Conservation (phyloP, 805 yeast species). For the Saccharomyces eubayanus region DNA sequence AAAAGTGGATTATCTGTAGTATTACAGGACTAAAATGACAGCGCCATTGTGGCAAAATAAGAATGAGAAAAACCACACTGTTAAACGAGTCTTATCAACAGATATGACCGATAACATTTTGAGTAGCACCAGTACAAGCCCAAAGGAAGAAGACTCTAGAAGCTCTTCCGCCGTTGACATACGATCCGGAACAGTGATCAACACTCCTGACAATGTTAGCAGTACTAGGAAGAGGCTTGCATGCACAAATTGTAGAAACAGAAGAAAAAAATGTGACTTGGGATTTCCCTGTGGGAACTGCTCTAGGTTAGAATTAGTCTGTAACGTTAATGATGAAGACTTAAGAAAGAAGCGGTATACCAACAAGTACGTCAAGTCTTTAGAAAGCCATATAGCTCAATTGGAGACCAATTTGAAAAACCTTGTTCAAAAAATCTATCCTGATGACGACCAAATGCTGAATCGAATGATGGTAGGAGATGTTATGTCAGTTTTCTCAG, state of each 20-base stretch:
- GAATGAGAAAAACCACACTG: neutral
- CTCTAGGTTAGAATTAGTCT: constrained; percentile 35
- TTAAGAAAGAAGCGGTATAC: constrained; percentile 45
- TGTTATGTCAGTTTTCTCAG: constrained; percentile 9
- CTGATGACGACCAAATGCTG: constrained; percentile 13
- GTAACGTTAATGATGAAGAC: constrained; percentile 41
- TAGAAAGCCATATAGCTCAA: constrained; percentile 31
- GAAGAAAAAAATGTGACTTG: constrained; percentile 42
- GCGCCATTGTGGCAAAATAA: neutral
- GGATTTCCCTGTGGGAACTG: constrained; percentile 44
- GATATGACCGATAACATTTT: neutral
- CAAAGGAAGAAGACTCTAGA: neutral
- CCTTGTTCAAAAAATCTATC: constrained; percentile 17
- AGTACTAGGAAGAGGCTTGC: constrained; percentile 26
- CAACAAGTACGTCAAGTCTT: constrained; percentile 40
- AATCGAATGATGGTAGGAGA: constrained; percentile 18
- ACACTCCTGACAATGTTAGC: neutral
- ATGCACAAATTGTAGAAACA: constrained; percentile 29
- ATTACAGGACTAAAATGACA: neutral
- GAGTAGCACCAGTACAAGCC: neutral
- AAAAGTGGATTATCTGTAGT: neutral
- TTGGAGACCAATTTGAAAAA: constrained; percentile 23
- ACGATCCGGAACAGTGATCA: neutral
- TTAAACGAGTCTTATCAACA: neutral
- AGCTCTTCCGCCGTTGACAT: neutral